Evolutionary conservation across 2,329 filamentous ascomycete genomes (phyloP).

Genomic region (Lasiodiplodia sp.): DNA sequence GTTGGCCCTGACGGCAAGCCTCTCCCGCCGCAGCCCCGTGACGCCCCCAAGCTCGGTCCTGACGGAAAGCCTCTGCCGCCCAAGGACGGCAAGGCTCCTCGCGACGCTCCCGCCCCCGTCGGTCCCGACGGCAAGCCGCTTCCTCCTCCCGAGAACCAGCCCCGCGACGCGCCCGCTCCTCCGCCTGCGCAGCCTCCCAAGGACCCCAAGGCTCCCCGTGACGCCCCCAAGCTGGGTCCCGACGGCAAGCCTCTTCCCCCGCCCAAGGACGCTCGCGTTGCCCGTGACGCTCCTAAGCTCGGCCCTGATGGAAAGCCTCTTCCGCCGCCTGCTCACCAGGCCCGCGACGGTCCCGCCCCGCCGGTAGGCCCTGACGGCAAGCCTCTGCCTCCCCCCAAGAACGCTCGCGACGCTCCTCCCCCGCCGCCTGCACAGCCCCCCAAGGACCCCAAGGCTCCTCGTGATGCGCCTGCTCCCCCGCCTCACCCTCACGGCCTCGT

Average conservation of each 20-base stretch:
- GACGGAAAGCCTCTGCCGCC: not conserved
- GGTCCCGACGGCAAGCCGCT: conserved; percentile 4
- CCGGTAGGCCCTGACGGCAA: not conserved
- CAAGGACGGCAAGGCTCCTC: not conserved
- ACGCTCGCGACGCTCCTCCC: not conserved
- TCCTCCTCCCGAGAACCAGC: conserved; percentile 1
- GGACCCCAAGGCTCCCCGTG: not conserved
- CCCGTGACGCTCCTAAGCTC: conserved; percentile 8
- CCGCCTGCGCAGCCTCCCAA: not conserved
- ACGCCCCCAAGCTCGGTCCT: not conserved
- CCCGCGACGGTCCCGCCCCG: conserved; percentile 4
- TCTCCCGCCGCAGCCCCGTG: not conserved
- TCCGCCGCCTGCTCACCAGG: not conserved
- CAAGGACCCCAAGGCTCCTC: not conserved
- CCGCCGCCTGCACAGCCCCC: not conserved
- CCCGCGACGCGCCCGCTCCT: not conserved
- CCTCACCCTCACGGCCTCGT: not conserved
- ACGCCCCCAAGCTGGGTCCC: not conserved
- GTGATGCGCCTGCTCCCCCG: not conserved
- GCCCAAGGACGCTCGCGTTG: not conserved
- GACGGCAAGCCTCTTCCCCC: conserved; percentile 3
- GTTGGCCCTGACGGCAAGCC: not conserved
- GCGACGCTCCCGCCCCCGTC: not conserved
- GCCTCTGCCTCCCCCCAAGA: not conserved
- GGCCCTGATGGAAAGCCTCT: conserved; percentile 5